phyloP scores from a whole-genome alignment of 2,329 filamentous ascomycete species.

The Fusarium ambrosium region DNA sequence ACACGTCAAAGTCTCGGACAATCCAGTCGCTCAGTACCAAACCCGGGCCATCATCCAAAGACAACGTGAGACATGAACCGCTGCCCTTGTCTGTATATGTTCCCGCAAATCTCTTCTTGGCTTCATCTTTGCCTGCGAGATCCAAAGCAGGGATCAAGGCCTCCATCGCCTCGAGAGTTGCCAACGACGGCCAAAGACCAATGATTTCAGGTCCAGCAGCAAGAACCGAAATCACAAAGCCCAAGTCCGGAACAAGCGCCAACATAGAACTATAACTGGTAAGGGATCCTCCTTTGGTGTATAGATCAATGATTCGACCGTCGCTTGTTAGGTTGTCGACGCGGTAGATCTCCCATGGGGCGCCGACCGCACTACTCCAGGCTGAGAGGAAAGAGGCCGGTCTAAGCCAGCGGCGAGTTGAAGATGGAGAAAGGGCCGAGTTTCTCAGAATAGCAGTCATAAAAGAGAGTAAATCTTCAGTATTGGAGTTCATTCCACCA shows the following conservation, averaged over 20 bases:
- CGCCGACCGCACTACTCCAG: background rate
- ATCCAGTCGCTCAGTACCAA: slow-evolving; percentile 5
- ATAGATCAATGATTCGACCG: background rate
- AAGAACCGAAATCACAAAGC: slow-evolving; percentile 5
- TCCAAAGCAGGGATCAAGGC: slow-evolving; percentile 4
- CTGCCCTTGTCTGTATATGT: background rate
- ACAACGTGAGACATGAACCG: background rate
- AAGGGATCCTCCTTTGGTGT: background rate
- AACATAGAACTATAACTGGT: background rate
- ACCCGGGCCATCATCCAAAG: background rate
- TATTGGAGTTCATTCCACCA: slow-evolving; percentile 6
- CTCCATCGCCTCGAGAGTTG: slow-evolving; percentile 2
- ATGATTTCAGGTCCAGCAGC: slow-evolving; percentile 3
- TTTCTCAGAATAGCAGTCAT: background rate
- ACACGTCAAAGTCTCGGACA: background rate
- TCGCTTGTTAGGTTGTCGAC: slow-evolving; percentile 14
- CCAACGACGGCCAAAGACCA: background rate
- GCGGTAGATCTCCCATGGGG: slow-evolving; percentile 19
- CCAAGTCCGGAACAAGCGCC: background rate
- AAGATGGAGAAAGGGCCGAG: background rate
- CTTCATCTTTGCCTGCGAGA: slow-evolving; percentile 1
- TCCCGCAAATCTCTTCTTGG: background rate
- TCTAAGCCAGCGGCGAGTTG: slow-evolving; percentile 7
- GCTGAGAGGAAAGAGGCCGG: slow-evolving; percentile 7
- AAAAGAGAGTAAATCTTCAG: background rate